These are phyloP conservation scores for Myxozyma geophila DNA, from an alignment of 805 yeast species.

Conservation along the genomic window DNA sequence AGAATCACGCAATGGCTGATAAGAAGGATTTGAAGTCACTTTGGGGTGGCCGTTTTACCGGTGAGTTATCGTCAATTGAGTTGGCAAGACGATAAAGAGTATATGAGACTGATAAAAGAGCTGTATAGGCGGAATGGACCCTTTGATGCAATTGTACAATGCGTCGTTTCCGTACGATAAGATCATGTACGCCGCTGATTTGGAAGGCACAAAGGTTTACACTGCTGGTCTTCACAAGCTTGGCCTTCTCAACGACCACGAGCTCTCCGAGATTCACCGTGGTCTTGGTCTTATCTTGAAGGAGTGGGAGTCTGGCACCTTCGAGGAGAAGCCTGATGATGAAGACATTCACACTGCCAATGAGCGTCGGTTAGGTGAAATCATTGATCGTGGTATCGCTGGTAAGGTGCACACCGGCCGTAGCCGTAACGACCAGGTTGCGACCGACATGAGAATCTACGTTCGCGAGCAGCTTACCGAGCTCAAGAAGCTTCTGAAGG, in stretches of 20 bases:
- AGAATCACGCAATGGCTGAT: constrained; percentile 25
- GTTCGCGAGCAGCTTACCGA: constrained; percentile 75
- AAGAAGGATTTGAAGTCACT: constrained; percentile 31
- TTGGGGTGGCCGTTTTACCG: constrained; percentile 38
- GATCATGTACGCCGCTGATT: constrained; percentile 91
- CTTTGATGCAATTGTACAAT: constrained; percentile 95
- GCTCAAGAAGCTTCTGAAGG: constrained; percentile 61
- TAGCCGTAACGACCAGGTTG: constrained; percentile 97
- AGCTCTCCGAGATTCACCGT: constrained; percentile 76
- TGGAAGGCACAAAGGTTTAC: constrained; percentile 92
- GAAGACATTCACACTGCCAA: constrained; percentile 99
- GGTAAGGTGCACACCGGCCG: constrained; percentile 99
- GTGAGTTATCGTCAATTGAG: constrained; percentile 6
- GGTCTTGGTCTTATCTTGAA: constrained; percentile 72
- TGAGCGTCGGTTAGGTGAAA: constrained; percentile 95
- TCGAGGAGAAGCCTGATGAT: constrained; percentile 83
- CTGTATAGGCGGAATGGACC: constrained; percentile 71
- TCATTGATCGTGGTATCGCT: constrained; percentile 89
- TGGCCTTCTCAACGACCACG: constrained; percentile 73
- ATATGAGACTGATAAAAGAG: neutral
- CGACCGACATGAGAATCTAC: constrained; percentile 96
- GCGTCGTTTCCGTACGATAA: constrained; percentile 96
- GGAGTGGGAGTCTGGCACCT: constrained; percentile 78
- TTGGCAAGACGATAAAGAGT: neutral
- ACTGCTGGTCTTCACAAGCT: constrained; percentile 83